Conservation (phyloP, 75 land plant genomes). For the Selaginella tamariscina region DNA sequence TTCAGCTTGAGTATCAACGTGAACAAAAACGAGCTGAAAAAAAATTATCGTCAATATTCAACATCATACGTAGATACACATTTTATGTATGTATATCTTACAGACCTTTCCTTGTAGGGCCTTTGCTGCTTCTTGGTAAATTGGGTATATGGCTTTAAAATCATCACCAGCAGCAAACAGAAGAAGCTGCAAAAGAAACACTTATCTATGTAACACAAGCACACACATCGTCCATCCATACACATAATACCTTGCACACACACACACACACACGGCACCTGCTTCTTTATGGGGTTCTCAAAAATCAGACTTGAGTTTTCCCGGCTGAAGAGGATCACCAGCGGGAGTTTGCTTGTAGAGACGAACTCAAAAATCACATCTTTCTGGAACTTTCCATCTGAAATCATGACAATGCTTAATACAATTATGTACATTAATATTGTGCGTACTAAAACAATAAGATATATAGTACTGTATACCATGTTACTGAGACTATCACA, state of each 20-base stretch:
- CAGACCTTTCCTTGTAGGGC: constrained; percentile 77
- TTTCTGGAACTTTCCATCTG: constrained; percentile 67
- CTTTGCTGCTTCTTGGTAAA: constrained; percentile 68
- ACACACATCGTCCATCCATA: not conserved
- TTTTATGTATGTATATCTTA: too few relatives aligned
- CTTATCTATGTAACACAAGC: not conserved
- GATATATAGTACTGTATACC: too few relatives aligned
- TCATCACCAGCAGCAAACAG: constrained; percentile 59
- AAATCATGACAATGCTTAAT: not conserved
- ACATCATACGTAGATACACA: too few relatives aligned
- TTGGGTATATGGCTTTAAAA: constrained; percentile 29
- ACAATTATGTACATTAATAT: too few relatives aligned
- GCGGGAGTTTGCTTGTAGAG: constrained; percentile 66
- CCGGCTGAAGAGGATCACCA: constrained; percentile 63
- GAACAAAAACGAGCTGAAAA: constrained; percentile 62
- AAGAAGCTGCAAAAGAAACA: constrained; percentile 41
- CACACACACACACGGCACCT: constrained; percentile 28
- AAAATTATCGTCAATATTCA: not conserved
- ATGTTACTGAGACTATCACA: too few relatives aligned
- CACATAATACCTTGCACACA: not conserved
- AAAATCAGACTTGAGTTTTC: constrained; percentile 58
- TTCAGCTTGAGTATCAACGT: constrained; percentile 51
- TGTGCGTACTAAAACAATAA: too few relatives aligned
- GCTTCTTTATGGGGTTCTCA: constrained; percentile 74
- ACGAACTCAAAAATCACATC: constrained; percentile 55